phyloP scores from a whole-genome alignment of 1,284 basidiomycete species.

The Leccinum fallax region DNA sequence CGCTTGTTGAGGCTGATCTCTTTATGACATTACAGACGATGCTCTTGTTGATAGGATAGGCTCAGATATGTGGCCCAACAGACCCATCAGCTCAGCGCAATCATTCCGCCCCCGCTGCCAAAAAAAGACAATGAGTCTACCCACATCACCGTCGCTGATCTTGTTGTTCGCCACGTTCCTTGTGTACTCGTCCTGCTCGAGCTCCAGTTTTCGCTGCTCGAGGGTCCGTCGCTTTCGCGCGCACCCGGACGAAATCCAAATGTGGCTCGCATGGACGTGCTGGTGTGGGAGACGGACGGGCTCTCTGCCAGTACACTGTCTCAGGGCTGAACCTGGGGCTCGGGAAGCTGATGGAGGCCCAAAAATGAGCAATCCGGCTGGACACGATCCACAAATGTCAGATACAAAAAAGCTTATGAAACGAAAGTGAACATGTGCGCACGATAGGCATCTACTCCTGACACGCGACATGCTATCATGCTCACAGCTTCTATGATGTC shows the following conservation, averaged over 20 bases:
- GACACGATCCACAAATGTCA: neutral
- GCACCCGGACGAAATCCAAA: constrained; percentile 21
- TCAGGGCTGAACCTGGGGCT: neutral
- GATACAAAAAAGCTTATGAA: neutral
- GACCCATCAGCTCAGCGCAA: constrained; percentile 2
- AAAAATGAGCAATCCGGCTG: constrained; percentile 86
- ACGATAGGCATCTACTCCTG: constrained; percentile 89
- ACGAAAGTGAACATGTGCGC: constrained; percentile 30
- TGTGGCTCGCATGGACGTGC: too few species aligned
- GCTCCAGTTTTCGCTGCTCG: constrained; percentile 28
- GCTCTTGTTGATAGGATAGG: constrained; percentile 41
- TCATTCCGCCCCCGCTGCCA: neutral
- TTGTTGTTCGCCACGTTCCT: constrained; percentile 46
- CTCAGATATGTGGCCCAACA: constrained; percentile 82
- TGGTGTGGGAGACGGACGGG: neutral
- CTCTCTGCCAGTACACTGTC: too few species aligned
- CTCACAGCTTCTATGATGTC: constrained; percentile 89
- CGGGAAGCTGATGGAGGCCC: constrained; percentile 43
- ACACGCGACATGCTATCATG: constrained; percentile 74
- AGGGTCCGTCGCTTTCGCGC: constrained; percentile 33
- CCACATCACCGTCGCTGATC: constrained; percentile 73
- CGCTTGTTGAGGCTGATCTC: constrained; percentile 37
- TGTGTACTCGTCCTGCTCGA: constrained; percentile 34
- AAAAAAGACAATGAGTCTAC: constrained; percentile 25
- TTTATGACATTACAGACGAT: constrained; percentile 29